Conservation (phyloP, 306 rosid genomes). For the Vigna hirtella region DNA sequence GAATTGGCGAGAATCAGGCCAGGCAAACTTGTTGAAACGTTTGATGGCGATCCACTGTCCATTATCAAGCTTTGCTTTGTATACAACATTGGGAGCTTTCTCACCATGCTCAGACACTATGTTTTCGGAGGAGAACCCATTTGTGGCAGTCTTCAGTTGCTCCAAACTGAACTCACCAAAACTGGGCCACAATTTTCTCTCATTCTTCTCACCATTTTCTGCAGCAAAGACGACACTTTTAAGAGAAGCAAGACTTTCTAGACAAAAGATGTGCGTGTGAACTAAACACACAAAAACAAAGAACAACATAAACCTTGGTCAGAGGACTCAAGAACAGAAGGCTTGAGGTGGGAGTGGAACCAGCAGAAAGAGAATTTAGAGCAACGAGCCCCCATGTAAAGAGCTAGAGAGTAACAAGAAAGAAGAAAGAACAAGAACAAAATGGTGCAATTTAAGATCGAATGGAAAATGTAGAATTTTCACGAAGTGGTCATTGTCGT, state of each 20-base stretch:
- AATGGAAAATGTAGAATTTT: constrained; percentile 39
- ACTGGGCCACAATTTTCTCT: constrained; percentile 58
- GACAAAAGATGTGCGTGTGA: background rate
- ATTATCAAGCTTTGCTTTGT: constrained; percentile 74
- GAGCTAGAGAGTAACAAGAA: constrained; percentile 13
- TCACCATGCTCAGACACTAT: constrained; percentile 94
- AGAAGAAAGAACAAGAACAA: constrained; percentile 8
- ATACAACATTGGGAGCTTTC: constrained; percentile 93
- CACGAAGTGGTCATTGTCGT: constrained; percentile 48
- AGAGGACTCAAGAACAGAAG: constrained; percentile 81
- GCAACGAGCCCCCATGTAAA: constrained; percentile 88
- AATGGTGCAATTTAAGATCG: constrained; percentile 26
- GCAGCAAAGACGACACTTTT: constrained; percentile 39
- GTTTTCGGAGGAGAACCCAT: constrained; percentile 77
- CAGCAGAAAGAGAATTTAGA: constrained; percentile 91
- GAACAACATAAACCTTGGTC: constrained; percentile 65
- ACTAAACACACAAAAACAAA: background rate
- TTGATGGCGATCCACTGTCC: constrained; percentile 79
- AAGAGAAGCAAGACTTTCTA: constrained; percentile 4
- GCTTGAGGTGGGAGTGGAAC: constrained; percentile 79
- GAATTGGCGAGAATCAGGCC: constrained; percentile 96
- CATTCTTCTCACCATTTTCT: constrained; percentile 82
- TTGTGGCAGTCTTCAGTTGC: constrained; percentile 72
- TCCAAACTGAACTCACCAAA: constrained; percentile 80
- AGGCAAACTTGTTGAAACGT: constrained; percentile 91